phyloP scores from a whole-genome alignment of 148 eudicot species.

The Euryodendron excelsum region DNA sequence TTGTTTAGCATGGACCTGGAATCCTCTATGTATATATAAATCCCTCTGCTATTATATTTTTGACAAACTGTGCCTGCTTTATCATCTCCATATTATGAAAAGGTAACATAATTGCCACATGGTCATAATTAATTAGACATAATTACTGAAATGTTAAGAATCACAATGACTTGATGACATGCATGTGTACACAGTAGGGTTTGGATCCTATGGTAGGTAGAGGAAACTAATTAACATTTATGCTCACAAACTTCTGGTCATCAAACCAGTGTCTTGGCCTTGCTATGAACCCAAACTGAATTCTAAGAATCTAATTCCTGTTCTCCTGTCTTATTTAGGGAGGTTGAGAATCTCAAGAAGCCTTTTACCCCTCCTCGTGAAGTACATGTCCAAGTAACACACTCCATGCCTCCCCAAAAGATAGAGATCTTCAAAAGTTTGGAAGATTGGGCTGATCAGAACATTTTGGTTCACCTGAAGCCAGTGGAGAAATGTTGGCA shows the following conservation, averaged over 20 bases:
- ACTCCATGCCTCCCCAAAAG: slow-evolving; percentile 23
- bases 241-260: not conserved
- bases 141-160: not conserved
- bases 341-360: slow-evolving; percentile 18
- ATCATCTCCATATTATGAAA: not conserved
- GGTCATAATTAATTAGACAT: not conserved
- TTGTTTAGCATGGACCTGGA: too few species aligned
- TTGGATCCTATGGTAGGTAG: not conserved
- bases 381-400: slow-evolving; percentile 20
- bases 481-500: slow-evolving; percentile 26
- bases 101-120: not conserved
- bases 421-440: slow-evolving; percentile 19
- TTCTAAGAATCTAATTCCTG: not conserved
- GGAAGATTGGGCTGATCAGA: slow-evolving; percentile 20
- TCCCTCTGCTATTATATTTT: not conserved
- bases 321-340: slow-evolving; percentile 10
- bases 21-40: not conserved
- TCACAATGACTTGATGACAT: not conserved
- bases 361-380: slow-evolving; percentile 22
- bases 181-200: not conserved
- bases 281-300: not conserved
- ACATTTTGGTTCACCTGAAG: slow-evolving; percentile 22
- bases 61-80: not conserved
- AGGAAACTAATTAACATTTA: not conserved
- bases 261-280: not conserved